phyloP scores from a whole-genome alignment of 148 eudicot species.

The Gaultheria prostrata region DNA sequence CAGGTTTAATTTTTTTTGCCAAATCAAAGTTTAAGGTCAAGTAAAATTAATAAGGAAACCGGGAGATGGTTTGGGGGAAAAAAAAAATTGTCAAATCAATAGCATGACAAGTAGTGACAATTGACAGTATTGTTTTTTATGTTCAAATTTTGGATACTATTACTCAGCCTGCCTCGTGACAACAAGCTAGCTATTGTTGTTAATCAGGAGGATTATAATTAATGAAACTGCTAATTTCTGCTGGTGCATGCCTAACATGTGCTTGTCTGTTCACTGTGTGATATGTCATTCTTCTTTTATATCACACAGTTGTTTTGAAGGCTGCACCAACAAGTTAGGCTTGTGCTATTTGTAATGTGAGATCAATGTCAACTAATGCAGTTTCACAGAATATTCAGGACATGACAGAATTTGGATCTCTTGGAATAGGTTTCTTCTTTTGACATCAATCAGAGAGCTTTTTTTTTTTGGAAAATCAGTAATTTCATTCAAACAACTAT shows the following conservation, averaged over 20 bases:
- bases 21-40: background rate
- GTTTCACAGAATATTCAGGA: too few relatives aligned
- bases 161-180: constrained; percentile 6
- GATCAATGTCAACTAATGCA: background rate
- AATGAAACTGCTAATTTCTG: background rate
- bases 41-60: too few relatives aligned
- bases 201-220: constrained; percentile 2
- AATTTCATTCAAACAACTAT: too few relatives aligned
- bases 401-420: too few relatives aligned
- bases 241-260: background rate
- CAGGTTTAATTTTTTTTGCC: too few relatives aligned
- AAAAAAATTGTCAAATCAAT: background rate
- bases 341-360: background rate
- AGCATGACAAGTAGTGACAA: background rate
- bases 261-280: constrained; percentile 5
- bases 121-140: background rate
- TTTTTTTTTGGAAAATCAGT: too few relatives aligned
- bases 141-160: background rate
- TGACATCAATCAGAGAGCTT: too few relatives aligned
- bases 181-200: background rate
- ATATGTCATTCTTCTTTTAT: background rate
- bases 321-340: background rate
- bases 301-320: background rate
- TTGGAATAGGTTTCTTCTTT: too few relatives aligned
- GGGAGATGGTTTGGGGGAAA: too few relatives aligned